phyloP scores from a whole-genome alignment of 73 alveolate genomes.

The Paramecium pentaurelia region DNA sequence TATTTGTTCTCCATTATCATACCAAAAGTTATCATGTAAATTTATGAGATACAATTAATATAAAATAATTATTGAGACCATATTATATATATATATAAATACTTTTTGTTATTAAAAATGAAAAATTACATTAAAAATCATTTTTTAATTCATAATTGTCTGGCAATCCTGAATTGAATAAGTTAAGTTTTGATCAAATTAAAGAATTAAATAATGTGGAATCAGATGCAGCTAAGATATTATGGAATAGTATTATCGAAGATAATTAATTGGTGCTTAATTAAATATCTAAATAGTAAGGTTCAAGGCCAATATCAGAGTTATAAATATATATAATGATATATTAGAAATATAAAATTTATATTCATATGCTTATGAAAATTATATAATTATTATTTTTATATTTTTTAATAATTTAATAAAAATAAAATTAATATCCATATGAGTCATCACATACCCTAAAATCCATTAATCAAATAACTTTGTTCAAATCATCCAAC shows the following conservation, averaged over 20 bases:
- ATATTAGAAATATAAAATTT: too few relatives aligned
- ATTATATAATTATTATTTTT: not conserved
- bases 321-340: not conserved
- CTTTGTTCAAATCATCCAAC: not conserved
- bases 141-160: not conserved
- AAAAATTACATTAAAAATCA: not conserved
- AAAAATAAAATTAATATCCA: not conserved
- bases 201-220: not conserved
- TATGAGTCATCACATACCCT: not conserved
- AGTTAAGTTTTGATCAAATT: not conserved
- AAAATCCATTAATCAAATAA: not conserved
- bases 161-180: not conserved
- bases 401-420: not conserved
- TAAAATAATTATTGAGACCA: too few relatives aligned
- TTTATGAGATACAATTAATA: too few relatives aligned
- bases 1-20: not conserved
- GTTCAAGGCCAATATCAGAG: not conserved
- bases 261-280: not conserved
- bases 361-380: not conserved
- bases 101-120: too few relatives aligned
- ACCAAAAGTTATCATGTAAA: not conserved
- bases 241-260: not conserved
- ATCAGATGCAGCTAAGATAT: not conserved
- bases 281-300: not conserved
- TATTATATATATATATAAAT: too few relatives aligned